Conservation (phyloP, 1,284 basidiomycete species). For the Sparassis latifolia region DNA sequence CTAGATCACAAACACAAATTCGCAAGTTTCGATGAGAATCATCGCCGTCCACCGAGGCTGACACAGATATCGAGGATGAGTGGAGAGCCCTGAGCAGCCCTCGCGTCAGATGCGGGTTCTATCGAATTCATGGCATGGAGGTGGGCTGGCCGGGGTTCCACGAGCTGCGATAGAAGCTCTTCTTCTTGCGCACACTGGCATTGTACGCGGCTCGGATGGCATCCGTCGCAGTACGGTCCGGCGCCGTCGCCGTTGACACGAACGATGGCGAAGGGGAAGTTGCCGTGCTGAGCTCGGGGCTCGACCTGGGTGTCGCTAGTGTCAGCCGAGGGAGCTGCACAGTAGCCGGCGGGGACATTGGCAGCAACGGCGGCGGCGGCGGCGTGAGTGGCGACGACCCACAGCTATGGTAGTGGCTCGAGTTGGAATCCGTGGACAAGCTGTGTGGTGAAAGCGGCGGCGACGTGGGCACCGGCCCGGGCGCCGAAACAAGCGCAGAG, state of each 20-base stretch:
- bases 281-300: conserved; percentile 2
- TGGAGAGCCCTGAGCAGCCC: no score
- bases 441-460: conserved; percentile 5
- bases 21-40: no score
- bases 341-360: conserved; percentile 5
- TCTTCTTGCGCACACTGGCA: conserved; percentile 48
- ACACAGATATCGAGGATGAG: no score
- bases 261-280: conserved; percentile 21
- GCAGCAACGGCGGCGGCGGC: conserved; percentile 9
- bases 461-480: conserved; percentile 1
- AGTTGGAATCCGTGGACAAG: conserved; percentile 12
- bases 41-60: no score
- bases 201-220: conserved; percentile 53
- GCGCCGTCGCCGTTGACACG: conserved; percentile 21
- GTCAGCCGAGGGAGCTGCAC: conserved; percentile 13
- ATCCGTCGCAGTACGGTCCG: conserved; percentile 27
- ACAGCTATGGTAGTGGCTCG: conserved; percentile 25
- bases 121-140: not conserved
- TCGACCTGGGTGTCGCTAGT: conserved; percentile 12
- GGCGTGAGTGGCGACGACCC: conserved; percentile 23
- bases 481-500: no score
- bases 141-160: conserved; percentile 33
- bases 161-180: conserved; percentile 47
- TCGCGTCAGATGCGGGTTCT: no score
- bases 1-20: no score